Percentiles rank a stretch among this genome's conserved stretches.
phyloP scores from a whole-genome alignment of 1,284 basidiomycete genomes.

The Ganoderma sinense region DNA sequence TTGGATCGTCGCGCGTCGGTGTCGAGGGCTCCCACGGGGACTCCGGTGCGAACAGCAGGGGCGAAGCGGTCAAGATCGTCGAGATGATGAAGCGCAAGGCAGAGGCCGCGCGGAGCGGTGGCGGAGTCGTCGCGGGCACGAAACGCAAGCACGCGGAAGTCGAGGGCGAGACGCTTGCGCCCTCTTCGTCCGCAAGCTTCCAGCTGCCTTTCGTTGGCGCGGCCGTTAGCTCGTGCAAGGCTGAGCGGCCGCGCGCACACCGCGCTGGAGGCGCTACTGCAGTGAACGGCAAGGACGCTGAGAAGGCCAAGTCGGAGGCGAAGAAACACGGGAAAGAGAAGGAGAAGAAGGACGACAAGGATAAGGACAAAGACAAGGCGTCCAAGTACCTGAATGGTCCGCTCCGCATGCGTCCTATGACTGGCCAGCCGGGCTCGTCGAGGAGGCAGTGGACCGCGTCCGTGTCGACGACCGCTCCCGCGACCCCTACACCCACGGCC shows the following conservation, averaged over 20 bases:
- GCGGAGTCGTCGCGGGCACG: constrained; percentile 39
- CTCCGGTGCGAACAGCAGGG: constrained; percentile 40
- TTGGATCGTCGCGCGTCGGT: constrained; percentile 35
- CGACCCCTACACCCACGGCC: constrained; percentile 1
- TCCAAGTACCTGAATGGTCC: constrained; percentile 33
- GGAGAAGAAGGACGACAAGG: constrained; percentile 30
- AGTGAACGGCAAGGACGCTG: constrained; percentile 19
- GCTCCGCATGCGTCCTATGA: constrained; percentile 36
- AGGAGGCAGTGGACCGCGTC: constrained; percentile 34
- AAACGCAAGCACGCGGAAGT: constrained; percentile 64
- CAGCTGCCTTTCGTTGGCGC: constrained; percentile 56
- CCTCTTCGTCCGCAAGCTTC: constrained; percentile 41
- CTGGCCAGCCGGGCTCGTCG: constrained; percentile 26
- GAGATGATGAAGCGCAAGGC: constrained; percentile 58
- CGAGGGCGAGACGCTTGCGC: constrained; percentile 36
- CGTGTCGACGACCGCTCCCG: constrained; percentile 25
- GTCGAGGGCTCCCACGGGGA: constrained; percentile 34
- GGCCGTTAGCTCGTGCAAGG: constrained; percentile 42
- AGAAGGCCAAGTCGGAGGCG: constrained; percentile 24
- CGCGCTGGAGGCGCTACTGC: constrained; percentile 9
- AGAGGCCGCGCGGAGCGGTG: constrained; percentile 42
- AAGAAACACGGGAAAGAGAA: constrained; percentile 36
- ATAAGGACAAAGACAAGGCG: constrained; percentile 22
- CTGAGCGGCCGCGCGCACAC: constrained; percentile 25
- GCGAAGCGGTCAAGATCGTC: constrained; percentile 53